Evolutionary conservation across 148 eudicot species (phyloP).

Genomic region (Dysphania ambrosioides): DNA sequence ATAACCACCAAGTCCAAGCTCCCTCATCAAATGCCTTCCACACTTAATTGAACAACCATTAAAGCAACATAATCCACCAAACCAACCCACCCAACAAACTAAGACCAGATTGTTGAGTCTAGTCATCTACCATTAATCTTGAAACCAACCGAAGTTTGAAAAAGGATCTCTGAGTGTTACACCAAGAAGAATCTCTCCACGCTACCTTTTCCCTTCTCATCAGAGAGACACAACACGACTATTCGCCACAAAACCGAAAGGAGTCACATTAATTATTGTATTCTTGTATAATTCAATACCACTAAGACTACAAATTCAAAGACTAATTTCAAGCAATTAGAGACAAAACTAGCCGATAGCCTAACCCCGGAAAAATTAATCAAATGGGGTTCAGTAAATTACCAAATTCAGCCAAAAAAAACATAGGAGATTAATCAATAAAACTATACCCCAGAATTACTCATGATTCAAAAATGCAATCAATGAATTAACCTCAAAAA

Average conservation of each 20-base stretch:
- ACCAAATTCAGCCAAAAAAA: background rate
- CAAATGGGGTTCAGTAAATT: background rate
- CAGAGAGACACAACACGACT: background rate
- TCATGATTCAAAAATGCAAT: background rate
- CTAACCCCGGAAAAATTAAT: background rate
- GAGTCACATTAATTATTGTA: background rate
- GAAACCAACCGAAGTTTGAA: background rate
- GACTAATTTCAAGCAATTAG: conserved; percentile 1
- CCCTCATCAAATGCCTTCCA: background rate
- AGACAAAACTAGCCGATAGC: background rate
- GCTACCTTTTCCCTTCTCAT: background rate
- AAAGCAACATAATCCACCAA: background rate
- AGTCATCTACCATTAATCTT: background rate
- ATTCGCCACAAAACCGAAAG: background rate
- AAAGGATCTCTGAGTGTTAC: background rate
- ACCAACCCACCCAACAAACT: background rate
- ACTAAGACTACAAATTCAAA: background rate
- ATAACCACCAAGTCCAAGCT: conserved; percentile 6
- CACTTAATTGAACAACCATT: background rate
- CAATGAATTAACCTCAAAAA: background rate
- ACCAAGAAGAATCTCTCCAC: background rate
- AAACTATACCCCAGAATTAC: background rate
- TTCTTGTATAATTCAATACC: too few species aligned
- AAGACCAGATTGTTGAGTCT: background rate
- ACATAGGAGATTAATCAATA: background rate